These are phyloP conservation scores for Tulasnella sp. DNA, from an alignment of 768 basidiomycete genomes.

Conservation along the genomic window DNA sequence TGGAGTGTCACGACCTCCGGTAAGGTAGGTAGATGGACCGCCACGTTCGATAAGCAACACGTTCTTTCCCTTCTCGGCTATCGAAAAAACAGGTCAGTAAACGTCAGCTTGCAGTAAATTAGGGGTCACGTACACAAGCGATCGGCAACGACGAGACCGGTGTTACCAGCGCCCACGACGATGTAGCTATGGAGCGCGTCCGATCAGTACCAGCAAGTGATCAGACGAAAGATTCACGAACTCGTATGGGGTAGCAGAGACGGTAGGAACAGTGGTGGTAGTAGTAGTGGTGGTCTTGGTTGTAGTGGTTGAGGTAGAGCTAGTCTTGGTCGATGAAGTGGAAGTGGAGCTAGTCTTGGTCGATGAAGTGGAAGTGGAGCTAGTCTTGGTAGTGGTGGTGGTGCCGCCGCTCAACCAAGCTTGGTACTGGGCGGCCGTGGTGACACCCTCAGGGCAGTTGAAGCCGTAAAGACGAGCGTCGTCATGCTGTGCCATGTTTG, in stretches of 20 bases:
- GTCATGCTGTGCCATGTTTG: constrained; percentile 43
- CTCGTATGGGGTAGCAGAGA: constrained; percentile 21
- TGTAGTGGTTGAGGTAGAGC: constrained; percentile 14
- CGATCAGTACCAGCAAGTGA: background rate
- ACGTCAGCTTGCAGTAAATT: background rate
- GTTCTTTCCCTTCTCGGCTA: constrained; percentile 41
- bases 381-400: constrained; percentile 28
- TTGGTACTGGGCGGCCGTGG: constrained; percentile 29
- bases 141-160: constrained; percentile 48
- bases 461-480: constrained; percentile 28
- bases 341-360: background rate
- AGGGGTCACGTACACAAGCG: constrained; percentile 32
- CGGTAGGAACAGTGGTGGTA: constrained; percentile 28
- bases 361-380: constrained; percentile 19
- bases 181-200: background rate
- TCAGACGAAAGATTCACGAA: constrained; percentile 14
- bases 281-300: constrained; percentile 35
- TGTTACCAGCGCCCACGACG: constrained; percentile 41
- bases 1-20: constrained; percentile 41
- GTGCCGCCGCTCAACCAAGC: constrained; percentile 38
- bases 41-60: constrained; percentile 53
- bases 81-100: background rate
- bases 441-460: background rate
- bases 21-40: constrained; percentile 46
- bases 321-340: background rate